These are phyloP conservation scores for Sordariomycetes sp. DNA, from an alignment of 2,329 filamentous ascomycete species.

Conservation along the genomic window DNA sequence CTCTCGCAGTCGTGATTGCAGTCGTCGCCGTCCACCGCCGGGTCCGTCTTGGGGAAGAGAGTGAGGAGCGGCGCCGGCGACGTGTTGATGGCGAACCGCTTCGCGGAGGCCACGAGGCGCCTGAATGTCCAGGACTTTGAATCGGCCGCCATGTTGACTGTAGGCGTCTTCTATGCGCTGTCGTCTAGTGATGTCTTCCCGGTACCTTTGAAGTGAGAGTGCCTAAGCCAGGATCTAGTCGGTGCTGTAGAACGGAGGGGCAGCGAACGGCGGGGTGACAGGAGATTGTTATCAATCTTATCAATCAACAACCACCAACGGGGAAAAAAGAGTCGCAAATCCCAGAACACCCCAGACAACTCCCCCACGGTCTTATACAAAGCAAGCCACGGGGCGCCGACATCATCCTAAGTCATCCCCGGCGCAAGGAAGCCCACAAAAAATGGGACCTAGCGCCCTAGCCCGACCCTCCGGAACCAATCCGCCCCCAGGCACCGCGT, in stretches of 20 bases:
- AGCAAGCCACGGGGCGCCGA: neutral
- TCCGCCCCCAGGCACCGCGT: neutral
- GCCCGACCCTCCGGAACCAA: neutral
- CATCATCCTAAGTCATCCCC: neutral
- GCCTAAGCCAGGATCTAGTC: neutral
- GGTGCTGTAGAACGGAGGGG: neutral
- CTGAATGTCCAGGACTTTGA: conserved; percentile 16
- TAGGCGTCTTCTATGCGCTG: neutral
- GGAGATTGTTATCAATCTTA: conserved; percentile 4
- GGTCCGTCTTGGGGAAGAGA: conserved; percentile 64
- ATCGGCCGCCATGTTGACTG: neutral
- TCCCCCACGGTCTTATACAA: neutral
- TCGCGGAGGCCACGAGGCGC: conserved; percentile 16
- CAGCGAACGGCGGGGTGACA: neutral
- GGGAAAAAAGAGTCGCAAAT: neutral
- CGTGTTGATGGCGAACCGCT: neutral
- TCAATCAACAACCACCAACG: conserved; percentile 2
- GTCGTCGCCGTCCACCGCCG: conserved; percentile 73
- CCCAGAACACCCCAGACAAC: neutral
- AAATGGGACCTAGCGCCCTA: no score
- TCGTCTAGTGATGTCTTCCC: neutral
- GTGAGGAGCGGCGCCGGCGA: conserved; percentile 16
- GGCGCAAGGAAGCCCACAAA: no score
- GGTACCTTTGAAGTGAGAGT: neutral
- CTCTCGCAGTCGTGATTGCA: conserved; percentile 77